A percentile compares a stretch with the other conserved stretches of the same genome.
Evolutionary conservation across 2,329 filamentous ascomycete species (phyloP).

Genomic region (Trichoderma simmonsii): DNA sequence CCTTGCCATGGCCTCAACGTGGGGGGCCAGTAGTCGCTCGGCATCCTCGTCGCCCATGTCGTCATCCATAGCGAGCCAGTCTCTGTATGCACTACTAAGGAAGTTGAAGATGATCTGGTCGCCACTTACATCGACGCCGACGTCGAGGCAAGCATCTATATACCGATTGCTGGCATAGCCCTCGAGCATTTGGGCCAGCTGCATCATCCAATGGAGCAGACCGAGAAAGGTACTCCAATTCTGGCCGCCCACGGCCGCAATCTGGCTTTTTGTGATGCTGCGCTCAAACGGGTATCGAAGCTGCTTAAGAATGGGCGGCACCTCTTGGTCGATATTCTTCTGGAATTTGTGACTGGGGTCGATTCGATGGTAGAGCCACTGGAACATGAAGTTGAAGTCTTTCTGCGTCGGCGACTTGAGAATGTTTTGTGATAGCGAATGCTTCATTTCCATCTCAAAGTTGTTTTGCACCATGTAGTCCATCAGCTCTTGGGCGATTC

Average conservation of each 20-base stretch:
- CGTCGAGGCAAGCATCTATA: constrained; percentile 85
- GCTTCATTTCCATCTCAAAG: constrained; percentile 97
- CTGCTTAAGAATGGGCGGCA: constrained; percentile 88
- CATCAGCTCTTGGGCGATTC: constrained; percentile 82
- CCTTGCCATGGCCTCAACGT: constrained; percentile 81
- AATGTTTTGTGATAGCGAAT: constrained; percentile 84
- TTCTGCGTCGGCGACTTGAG: constrained; percentile 95
- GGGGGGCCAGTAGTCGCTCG: constrained; percentile 73
- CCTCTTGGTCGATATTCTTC: constrained; percentile 93
- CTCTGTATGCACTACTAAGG: constrained; percentile 81
- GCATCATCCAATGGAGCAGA: constrained; percentile 98
- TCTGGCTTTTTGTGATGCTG: constrained; percentile 93
- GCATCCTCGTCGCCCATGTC: constrained; percentile 84
- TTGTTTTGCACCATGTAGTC: constrained; percentile 92
- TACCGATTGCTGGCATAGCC: constrained; percentile 75
- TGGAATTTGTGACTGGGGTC: constrained; percentile 91
- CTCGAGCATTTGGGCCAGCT: constrained; percentile 90
- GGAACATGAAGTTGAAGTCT: constrained; percentile 96
- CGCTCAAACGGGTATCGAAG: constrained; percentile 92
- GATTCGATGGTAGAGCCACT: constrained; percentile 95
- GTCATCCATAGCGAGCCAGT: constrained; percentile 91
- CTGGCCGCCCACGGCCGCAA: constrained; percentile 89
- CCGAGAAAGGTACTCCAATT: constrained; percentile 97
- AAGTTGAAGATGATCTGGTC: constrained; percentile 96
- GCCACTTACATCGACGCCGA: constrained; percentile 79